Base-by-base conservation (phyloP, 352 stramenopile species). In the Thalassiosira hispida region DNA sequence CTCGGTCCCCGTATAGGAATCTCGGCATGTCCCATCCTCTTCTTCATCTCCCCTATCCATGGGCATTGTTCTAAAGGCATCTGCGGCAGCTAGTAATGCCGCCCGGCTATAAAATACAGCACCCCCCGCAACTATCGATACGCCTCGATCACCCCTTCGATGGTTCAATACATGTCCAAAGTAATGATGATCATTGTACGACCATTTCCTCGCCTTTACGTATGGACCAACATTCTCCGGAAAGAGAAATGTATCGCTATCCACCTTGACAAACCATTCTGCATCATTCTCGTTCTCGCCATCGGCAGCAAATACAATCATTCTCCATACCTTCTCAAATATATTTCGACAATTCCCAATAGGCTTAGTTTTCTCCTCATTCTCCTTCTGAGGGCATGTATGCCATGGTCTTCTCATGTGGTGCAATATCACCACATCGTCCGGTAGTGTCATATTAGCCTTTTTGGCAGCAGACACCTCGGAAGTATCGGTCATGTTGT, bases 231-330 rank as follows among this genome's bases (percentile, higher is more conserved):
- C 25, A 72, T 85, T 81, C 3, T 81, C 70, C 2, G 77, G 77
- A 64, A 85, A 85, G 2, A 85, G 61, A 51, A 52, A 85, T 18
- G 77, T 81, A 55, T 85, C 77, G n/a, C 56, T 27, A 59, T 85
- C 77, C 7, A 85, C 72, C 33, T 85, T 85, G n/a, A 81, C 77
- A 55, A 85, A 85, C 77, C 77, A 85, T 61, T 85, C 77, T 9
- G 63, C 64, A 20, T 61, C 65, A 31, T 71, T 49, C 18, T 52
- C 76, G 52, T 79, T 51, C 49, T n/a, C 18, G 40, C 1, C 63
- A 56, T 53, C 51, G 11, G 38, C 75, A 38, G 75, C 70, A 59
- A 80, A 73, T 1, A 77, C 55, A 51, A 51, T 66, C 51, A 27
- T 49, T 35, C 77, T 55, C 77, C 77, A 84, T 31, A 84, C 66